Percentiles rank a stretch among this genome's conserved stretches.
phyloP scores from a whole-genome alignment of 352 stramenopile species.

The Pythium guiyangense region DNA sequence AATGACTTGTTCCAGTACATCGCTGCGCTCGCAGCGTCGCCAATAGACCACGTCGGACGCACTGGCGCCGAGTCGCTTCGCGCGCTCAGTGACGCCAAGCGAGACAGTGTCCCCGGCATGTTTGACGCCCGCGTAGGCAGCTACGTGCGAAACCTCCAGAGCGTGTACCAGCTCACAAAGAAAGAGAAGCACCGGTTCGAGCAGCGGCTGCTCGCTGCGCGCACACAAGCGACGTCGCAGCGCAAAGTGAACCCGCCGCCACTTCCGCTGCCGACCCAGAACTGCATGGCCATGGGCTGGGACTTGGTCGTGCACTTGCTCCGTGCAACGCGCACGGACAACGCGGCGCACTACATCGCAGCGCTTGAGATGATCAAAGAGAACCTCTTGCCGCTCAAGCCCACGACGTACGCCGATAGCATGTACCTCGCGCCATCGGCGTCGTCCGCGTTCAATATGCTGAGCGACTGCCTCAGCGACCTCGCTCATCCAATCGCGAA shows the following conservation, averaged over 20 bases:
- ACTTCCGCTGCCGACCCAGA: conserved; percentile 76
- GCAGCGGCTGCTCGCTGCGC: conserved; percentile 51
- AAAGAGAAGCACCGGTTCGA: conserved; percentile 81
- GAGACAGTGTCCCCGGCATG: conserved; percentile 18
- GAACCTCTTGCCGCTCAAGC: conserved; percentile 63
- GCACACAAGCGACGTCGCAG: conserved; percentile 51
- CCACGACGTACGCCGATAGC: conserved; percentile 74
- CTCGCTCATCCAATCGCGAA: conserved; percentile 23
- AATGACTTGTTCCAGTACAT: conserved; percentile 83
- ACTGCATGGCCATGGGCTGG: conserved; percentile 81
- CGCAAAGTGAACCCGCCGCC: conserved; percentile 67
- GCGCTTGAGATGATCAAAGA: conserved; percentile 76
- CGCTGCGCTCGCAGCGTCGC: conserved; percentile 43
- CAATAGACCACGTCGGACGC: conserved; percentile 7
- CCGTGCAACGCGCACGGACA: conserved; percentile 57
- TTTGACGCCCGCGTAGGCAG: conserved; percentile 67
- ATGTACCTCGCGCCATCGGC: conserved; percentile 81
- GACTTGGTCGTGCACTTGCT: conserved; percentile 73
- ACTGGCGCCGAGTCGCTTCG: conserved; percentile 8
- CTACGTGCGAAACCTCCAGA: conserved; percentile 74
- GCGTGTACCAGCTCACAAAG: conserved; percentile 70
- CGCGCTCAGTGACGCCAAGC: conserved; percentile 13
- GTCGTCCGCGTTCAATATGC: conserved; percentile 60
- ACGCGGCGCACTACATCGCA: conserved; percentile 58
- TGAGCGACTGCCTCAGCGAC: conserved; percentile 64